Conservation (phyloP, 129 eudicot genomes). For the Tanacetum coccineum region DNA sequence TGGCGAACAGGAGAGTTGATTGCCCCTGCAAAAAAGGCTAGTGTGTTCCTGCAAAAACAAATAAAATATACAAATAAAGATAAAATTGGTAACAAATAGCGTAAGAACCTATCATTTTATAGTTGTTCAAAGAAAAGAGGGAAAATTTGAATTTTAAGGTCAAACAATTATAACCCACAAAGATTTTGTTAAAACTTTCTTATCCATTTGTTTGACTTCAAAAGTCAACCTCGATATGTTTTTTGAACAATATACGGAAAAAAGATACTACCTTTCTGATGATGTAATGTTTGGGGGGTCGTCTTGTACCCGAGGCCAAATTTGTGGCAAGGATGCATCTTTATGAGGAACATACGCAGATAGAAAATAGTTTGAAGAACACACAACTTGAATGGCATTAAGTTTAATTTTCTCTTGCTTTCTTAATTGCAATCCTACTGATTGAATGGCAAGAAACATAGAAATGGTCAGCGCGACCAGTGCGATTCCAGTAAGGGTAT, state of each 20-base stretch:
- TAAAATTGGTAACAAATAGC: too few relatives aligned
- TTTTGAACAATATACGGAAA: slow-evolving; percentile 7
- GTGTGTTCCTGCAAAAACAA: slow-evolving; percentile 47
- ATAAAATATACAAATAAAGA: neutral
- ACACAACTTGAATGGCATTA: slow-evolving; percentile 86
- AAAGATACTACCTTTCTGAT: slow-evolving; percentile 49
- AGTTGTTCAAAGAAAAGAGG: too few relatives aligned
- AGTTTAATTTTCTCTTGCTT: slow-evolving; percentile 55
- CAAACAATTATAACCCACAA: neutral
- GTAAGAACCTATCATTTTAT: too few relatives aligned
- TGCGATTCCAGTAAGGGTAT: slow-evolving; percentile 78
- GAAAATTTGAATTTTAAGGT: neutral
- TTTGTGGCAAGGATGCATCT: slow-evolving; percentile 81
- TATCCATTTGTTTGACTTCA: neutral
- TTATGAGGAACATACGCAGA: slow-evolving; percentile 72
- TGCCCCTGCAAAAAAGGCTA: slow-evolving; percentile 87
- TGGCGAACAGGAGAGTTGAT: slow-evolving; percentile 77
- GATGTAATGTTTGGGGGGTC: slow-evolving; percentile 38
- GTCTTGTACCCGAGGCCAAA: slow-evolving; percentile 72
- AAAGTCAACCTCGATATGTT: neutral
- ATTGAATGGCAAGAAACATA: slow-evolving; percentile 90
- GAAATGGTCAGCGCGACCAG: slow-evolving; percentile 88
- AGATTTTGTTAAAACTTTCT: neutral
- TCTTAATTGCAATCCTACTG: slow-evolving; percentile 64
- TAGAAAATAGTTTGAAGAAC: slow-evolving; percentile 76